These are phyloP conservation scores for Trichoderma citrinoviride DNA, from an alignment of 2,329 filamentous ascomycete genomes.

Conservation along the genomic window DNA sequence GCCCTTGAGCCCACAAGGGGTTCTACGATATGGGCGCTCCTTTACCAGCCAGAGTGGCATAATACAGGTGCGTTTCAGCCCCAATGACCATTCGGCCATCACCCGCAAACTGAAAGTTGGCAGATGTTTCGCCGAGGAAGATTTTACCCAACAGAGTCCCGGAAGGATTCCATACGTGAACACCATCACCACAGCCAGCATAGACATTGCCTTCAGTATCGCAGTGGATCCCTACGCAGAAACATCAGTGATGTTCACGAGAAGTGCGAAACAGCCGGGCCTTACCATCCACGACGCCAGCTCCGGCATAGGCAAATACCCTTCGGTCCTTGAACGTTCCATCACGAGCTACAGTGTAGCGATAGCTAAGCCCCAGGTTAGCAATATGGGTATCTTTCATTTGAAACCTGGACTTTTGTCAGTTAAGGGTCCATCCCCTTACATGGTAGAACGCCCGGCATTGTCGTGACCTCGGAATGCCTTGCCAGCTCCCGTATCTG, in stretches of 20 bases:
- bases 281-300: conserved; percentile 17
- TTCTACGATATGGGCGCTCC: conserved; percentile 18
- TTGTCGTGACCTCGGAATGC: conserved; percentile 25
- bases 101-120: conserved; percentile 49
- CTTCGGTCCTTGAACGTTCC: conserved; percentile 31
- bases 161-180: conserved; percentile 47
- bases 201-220: conserved; percentile 49
- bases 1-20: background rate
- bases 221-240: conserved; percentile 43
- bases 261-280: background rate
- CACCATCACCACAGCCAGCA: conserved; percentile 47
- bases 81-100: conserved; percentile 43
- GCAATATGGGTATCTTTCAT: background rate
- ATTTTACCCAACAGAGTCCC: conserved; percentile 48
- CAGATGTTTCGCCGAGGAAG: conserved; percentile 40
- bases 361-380: conserved; percentile 1
- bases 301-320: conserved; percentile 17
- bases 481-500: conserved; percentile 40
- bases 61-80: conserved; percentile 19
- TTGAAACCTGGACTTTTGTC: fast-evolving
- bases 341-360: conserved; percentile 24
- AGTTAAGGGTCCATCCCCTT: background rate
- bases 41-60: conserved; percentile 8
- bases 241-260: conserved; percentile 39
- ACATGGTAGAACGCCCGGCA: conserved; percentile 16